These are phyloP conservation scores for Sclerotinia subarctica DNA, from an alignment of 2,329 filamentous ascomycete genomes.

Conservation along the genomic window DNA sequence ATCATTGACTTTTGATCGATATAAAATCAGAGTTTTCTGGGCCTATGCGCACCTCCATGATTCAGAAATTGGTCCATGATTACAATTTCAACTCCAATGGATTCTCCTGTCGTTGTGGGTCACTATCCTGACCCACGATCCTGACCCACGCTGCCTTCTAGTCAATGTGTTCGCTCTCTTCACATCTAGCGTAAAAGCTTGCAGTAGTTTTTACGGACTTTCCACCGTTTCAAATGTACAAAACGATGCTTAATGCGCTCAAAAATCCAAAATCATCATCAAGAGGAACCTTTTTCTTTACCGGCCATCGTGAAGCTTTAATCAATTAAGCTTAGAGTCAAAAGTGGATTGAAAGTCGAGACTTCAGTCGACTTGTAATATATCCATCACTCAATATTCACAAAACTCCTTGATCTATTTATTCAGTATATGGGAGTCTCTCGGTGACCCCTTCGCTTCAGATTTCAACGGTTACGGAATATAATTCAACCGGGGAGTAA, in stretches of 20 bases:
- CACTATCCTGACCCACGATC: background rate
- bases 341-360: conserved; percentile 2
- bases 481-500: background rate
- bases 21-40: background rate
- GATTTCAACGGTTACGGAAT: background rate
- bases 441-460: background rate
- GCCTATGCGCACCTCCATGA: background rate
- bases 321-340: background rate
- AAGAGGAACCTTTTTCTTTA: background rate
- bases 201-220: no score
- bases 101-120: background rate
- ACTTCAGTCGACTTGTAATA: background rate
- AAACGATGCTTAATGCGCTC: background rate
- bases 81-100: background rate
- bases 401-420: background rate
- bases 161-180: background rate
- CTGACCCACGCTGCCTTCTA: background rate
- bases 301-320: background rate
- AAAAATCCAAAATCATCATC: no score
- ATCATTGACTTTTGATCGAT: background rate
- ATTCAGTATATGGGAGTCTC: background rate
- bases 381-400: background rate
- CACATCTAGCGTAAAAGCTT: background rate
- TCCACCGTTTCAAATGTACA: background rate
- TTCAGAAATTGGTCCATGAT: background rate